Base-by-base conservation (phyloP, 129 eudicot genomes). In the Scalesia atractyloides region DNA sequence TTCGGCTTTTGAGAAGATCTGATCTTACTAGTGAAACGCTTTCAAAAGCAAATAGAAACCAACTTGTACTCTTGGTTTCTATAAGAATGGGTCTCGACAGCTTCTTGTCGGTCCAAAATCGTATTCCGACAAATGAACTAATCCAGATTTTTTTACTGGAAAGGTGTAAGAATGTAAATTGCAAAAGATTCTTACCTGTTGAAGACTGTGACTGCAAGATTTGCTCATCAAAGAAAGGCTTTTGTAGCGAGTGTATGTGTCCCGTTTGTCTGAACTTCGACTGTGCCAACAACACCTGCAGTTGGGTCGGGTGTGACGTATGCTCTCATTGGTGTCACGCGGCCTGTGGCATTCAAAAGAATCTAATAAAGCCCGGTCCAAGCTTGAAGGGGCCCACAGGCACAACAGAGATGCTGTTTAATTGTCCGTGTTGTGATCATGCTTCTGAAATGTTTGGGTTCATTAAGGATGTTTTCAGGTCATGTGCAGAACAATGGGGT, bases 271-370 rank as follows among this genome's bases (percentile, higher is more conserved):
- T 86, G 49, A 88, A 91, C 70, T 91, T 91, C 16, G 97, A 91
- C 69, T 88, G 91, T 69, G 97, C 97, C 12, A 84, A 63, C 57
- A 86, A 88, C 44, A 91, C 97, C 1, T 91, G 97, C 82, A 88
- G 97, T 85, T 91, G 97, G 97, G 96, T 91, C n/a, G 97, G 97
- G 7, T 91, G 97, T 68, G 97, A 91, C 70, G 93, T 82, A 4
- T 91, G 97, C 73, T 71, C 87, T 15, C 97, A 91, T 66, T 91
- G 97, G 97, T 91, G 96, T 72, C 97, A 91, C 65, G 93, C 94
- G 4, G 85, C 83, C 0, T 91, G 97, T 77, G 81, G 89, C 50
- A 79, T 91, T 66, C 83, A 88, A 62, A 88, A 68, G 76, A 84
- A 86, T 79, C 80, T 88, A 16, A 91, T 91, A 80, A 88, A 71